These are phyloP conservation scores for Dittrichia graveolens DNA, from an alignment of 129 eudicot species.

Conservation along the genomic window DNA sequence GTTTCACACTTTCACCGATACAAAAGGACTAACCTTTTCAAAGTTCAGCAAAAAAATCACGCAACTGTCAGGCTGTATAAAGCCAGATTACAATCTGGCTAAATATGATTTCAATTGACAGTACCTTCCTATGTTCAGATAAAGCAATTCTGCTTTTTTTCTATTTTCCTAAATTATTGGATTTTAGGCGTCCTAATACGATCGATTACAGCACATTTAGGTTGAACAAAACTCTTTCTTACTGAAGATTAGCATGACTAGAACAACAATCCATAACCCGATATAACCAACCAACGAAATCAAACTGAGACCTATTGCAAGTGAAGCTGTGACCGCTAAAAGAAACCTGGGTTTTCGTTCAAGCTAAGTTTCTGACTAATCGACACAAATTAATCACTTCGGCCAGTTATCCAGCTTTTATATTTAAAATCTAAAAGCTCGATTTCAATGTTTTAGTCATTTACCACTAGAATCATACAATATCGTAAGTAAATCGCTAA, in stretches of 20 bases:
- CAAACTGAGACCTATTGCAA: not conserved
- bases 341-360: not conserved
- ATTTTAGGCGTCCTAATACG: no score
- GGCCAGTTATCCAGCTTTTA: constrained; percentile 12
- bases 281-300: not conserved
- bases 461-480: constrained; percentile 2
- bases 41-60: no score
- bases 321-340: constrained; percentile 9
- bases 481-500: not conserved
- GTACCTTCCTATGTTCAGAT: no score
- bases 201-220: not conserved
- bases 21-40: no score
- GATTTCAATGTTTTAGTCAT: not conserved
- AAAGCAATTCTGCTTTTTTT: no score
- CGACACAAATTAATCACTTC: constrained; percentile 2
- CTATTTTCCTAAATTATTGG: no score
- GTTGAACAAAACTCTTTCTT: not conserved
- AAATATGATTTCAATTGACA: no score
- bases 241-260: not conserved
- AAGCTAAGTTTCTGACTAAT: not conserved
- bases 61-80: no score
- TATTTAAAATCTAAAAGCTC: not conserved
- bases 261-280: not conserved
- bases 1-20: no score
- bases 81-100: no score